Percentiles rank a stretch among this genome's conserved stretches.
Evolutionary conservation across 2,329 filamentous ascomycete species (phyloP).

Genomic region (Metarhizium brunneum): DNA sequence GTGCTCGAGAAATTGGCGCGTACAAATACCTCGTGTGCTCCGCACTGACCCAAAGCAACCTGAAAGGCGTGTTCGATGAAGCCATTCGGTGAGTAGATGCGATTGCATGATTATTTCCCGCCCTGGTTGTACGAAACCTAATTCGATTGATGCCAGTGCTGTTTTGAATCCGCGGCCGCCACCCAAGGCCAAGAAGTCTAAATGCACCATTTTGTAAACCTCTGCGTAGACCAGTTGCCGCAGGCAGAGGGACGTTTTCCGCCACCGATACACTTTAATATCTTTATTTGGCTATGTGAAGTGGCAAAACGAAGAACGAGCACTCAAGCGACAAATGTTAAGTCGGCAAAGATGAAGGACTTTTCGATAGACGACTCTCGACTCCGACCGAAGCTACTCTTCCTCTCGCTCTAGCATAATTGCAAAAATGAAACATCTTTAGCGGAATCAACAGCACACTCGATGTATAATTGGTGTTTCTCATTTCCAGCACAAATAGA

Average conservation of each 20-base stretch:
- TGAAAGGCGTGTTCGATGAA: conserved; percentile 98
- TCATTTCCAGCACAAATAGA: conserved; percentile 6
- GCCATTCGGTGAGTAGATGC: conserved; percentile 71
- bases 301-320: conserved; percentile 1
- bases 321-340: not conserved
- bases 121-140: not conserved
- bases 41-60: conserved; percentile 86
- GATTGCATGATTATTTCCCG: not conserved
- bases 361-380: not conserved
- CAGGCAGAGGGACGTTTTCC: not conserved
- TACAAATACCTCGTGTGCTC: conserved; percentile 99
- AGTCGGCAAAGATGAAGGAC: not conserved
- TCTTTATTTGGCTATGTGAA: conserved; percentile 1
- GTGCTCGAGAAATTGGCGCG: conserved; percentile 89
- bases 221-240: not conserved
- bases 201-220: conserved; percentile 60
- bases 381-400: not conserved
- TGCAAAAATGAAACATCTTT: not conserved
- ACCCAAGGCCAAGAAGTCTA: conserved; percentile 52
- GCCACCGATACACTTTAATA: conserved; percentile 3
- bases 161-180: conserved; percentile 61
- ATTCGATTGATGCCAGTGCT: conserved; percentile 37
- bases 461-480: not conserved
- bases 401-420: not conserved
- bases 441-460: not conserved